phyloP scores from a whole-genome alignment of 2,329 filamentous ascomycete species.

The Fusarium dlaminii region DNA sequence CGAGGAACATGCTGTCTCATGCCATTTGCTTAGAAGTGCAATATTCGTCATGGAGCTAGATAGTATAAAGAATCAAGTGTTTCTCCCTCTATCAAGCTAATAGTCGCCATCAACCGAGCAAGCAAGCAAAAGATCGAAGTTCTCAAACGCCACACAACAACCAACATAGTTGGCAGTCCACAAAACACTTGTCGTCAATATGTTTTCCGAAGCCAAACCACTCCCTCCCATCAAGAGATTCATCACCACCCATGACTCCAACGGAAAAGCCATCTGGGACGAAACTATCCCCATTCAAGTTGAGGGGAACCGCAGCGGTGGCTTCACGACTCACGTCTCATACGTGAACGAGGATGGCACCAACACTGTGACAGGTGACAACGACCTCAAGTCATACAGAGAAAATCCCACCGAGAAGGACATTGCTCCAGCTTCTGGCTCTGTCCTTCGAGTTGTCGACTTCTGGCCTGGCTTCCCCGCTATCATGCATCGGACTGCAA shows the following conservation, averaged over 20 bases:
- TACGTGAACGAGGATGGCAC: conserved; percentile 28
- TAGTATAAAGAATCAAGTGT: background rate
- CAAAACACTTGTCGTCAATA: background rate
- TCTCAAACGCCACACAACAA: background rate
- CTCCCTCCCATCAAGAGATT: conserved; percentile 30
- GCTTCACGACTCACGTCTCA: conserved; percentile 33
- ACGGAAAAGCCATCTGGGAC: conserved; percentile 34
- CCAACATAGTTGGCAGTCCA: background rate
- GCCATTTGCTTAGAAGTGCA: background rate
- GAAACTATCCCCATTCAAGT: conserved; percentile 22
- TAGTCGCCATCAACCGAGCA: background rate
- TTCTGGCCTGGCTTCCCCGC: conserved; percentile 34
- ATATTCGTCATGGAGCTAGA: background rate
- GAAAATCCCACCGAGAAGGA: conserved; percentile 30
- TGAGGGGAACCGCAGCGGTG: conserved; percentile 19
- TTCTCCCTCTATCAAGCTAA: background rate
- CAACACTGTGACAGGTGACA: conserved; percentile 19
- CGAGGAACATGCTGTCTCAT: background rate
- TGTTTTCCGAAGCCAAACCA: conserved; percentile 22
- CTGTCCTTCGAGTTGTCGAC: conserved; percentile 33
- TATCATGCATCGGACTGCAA: conserved; percentile 37
- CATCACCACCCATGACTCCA: conserved; percentile 35
- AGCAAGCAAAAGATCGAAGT: background rate
- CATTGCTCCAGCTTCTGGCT: conserved; percentile 29
- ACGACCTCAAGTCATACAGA: conserved; percentile 29